Conservation (phyloP, 495 filamentous ascomycete species). For the Recurvomyces mirabilis region DNA sequence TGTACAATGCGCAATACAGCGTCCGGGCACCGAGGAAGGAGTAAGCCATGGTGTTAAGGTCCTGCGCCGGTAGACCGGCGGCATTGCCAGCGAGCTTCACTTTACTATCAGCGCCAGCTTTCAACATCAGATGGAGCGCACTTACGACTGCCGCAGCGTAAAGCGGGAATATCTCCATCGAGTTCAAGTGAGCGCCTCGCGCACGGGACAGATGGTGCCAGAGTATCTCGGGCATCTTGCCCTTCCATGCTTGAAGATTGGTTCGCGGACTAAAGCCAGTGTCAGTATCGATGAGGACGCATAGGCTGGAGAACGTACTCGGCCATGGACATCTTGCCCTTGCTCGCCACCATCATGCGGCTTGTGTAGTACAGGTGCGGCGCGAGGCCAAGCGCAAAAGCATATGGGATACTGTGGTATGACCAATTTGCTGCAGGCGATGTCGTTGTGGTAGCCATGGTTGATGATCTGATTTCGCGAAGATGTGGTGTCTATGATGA, state of each 20-base stretch:
- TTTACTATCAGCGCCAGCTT: not conserved
- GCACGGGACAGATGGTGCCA: constrained; percentile 10
- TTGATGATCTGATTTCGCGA: too few relatives aligned
- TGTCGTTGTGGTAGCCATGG: not conserved
- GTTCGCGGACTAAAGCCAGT: constrained; percentile 4
- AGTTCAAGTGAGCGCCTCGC: constrained; percentile 11
- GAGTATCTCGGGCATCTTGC: constrained; percentile 4
- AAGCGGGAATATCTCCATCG: constrained; percentile 14
- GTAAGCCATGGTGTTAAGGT: constrained; percentile 11
- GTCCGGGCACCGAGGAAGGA: constrained; percentile 10
- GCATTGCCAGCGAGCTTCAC: constrained; percentile 12
- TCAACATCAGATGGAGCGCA: not conserved
- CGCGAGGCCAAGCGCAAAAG: constrained; percentile 7
- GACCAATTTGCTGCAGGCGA: constrained; percentile 11
- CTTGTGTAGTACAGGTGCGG: constrained; percentile 12
- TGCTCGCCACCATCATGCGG: constrained; percentile 10
- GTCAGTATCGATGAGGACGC: not conserved
- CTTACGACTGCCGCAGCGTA: constrained; percentile 13
- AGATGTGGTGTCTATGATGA: too few relatives aligned
- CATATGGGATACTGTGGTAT: constrained; percentile 5
- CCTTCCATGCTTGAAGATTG: constrained; percentile 15
- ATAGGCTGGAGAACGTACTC: not conserved
- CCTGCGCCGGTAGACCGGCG: constrained; percentile 5
- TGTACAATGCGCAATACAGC: constrained; percentile 11
- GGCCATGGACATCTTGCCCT: constrained; percentile 7